Base-by-base conservation (phyloP, 345 rosid genomes). In the Ceriops zippeliana region DNA sequence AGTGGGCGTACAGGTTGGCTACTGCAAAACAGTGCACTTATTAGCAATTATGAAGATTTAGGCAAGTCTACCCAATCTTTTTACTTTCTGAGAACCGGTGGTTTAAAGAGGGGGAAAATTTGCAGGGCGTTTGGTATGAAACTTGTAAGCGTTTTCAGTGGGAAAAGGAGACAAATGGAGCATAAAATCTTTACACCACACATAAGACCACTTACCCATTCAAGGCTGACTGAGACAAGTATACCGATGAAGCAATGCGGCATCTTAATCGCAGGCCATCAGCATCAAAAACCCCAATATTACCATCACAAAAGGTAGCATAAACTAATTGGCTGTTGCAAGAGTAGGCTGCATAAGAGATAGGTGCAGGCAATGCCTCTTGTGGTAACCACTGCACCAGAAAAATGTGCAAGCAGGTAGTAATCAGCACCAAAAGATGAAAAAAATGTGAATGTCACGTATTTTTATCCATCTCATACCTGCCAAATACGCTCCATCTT, bases 251-350 rank as follows among this genome's bases (percentile, higher is more conserved):
- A 65, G 88, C 83, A 15, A 93, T 83, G 11, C 87, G 88, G 77
- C 95, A 93, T 79, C 97, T 80, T 46, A 89, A 76, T 67, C 85
- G 78, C 66, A 91, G 82, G 68, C 72, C 80, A 74, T 86, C 90
- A 10, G 93, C 86, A 65, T 93, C 95, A 0, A 89, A 93, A 51
- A 91, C 95, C 7, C 88, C 97, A 37, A 91, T 54, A 60, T 81
- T 86, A 37, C 92, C 95, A 68, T 92, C 98, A 30, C 79, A 67
- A 72, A 92, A 88, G 52, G 90, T 68, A 8, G 92, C 86, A 66
- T 79, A 93, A 67, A 93, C 76, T 51, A 88, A 75, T 75, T 89
- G 96, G 79, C 95, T 89, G 70, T 91, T 83, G 80, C 98, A 89
- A 30, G 97, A 76, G 78, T 86, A 91, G 64, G 80, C 77, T 1